phyloP scores from a whole-genome alignment of 495 filamentous ascomycete genomes.

The Oidiodendron maius region DNA sequence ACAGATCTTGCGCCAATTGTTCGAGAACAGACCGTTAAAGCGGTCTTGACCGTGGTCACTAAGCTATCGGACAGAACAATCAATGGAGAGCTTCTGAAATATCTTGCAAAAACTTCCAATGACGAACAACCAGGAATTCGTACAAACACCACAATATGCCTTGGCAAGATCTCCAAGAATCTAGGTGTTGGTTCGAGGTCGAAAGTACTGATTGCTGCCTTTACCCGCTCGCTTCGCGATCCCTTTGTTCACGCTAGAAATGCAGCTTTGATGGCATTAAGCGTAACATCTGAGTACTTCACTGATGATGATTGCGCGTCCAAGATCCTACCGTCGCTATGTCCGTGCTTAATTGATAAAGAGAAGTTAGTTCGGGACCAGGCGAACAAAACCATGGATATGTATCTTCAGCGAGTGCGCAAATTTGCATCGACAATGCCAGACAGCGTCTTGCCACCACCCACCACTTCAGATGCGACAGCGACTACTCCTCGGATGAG shows the following conservation, averaged over 20 bases:
- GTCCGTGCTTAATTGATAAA: constrained; percentile 73
- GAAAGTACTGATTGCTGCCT: constrained; percentile 91
- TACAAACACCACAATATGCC: constrained; percentile 95
- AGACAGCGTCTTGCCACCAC: constrained; percentile 63
- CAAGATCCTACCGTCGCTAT: constrained; percentile 76
- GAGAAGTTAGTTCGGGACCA: constrained; percentile 91
- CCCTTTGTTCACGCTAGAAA: constrained; percentile 92
- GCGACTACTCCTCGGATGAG: constrained; percentile 57
- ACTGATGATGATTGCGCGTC: constrained; percentile 83
- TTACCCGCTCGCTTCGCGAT: constrained; percentile 80
- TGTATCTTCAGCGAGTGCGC: constrained; percentile 79
- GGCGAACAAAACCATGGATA: constrained; percentile 81
- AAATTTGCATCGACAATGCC: constrained; percentile 72
- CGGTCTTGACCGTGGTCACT: constrained; percentile 73
- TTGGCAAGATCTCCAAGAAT: constrained; percentile 91
- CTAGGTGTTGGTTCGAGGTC: constrained; percentile 69
- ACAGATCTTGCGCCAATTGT: constrained; percentile 87
- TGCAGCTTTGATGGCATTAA: constrained; percentile 78
- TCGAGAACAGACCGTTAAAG: constrained; percentile 91
- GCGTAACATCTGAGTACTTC: constrained; percentile 80
- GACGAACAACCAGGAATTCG: constrained; percentile 96
- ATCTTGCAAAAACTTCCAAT: constrained; percentile 92
- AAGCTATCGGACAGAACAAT: constrained; percentile 90
- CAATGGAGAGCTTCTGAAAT: constrained; percentile 86
- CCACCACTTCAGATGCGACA: constrained; percentile 33